These are phyloP conservation scores for Lyophyllum semitale DNA, from an alignment of 768 basidiomycete species.

Conservation along the genomic window DNA sequence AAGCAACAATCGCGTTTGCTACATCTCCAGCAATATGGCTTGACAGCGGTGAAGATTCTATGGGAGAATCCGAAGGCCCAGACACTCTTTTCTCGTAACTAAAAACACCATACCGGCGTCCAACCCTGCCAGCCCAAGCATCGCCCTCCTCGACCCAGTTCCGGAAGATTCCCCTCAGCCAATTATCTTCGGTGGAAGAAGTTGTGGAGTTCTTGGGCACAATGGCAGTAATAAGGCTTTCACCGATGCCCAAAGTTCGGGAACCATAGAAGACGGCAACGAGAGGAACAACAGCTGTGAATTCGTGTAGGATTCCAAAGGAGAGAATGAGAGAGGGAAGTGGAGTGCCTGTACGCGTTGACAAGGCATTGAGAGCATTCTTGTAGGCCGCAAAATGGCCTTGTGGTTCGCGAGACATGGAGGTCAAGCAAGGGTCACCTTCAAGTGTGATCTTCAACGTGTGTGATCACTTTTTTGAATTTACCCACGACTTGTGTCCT, in stretches of 20 bases:
- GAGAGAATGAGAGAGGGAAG: slow-evolving; percentile 76
- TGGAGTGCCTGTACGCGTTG: slow-evolving; percentile 72
- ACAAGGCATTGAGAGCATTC: slow-evolving; percentile 56
- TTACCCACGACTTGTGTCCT: slow-evolving; percentile 14
- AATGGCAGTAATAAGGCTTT: slow-evolving; percentile 53
- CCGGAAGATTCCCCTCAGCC: slow-evolving; percentile 44
- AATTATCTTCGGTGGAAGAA: slow-evolving; percentile 24
- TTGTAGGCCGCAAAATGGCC: slow-evolving; percentile 49
- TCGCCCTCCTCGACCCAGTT: slow-evolving; percentile 82
- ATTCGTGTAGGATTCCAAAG: slow-evolving; percentile 83
- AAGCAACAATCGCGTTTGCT: slow-evolving; percentile 82
- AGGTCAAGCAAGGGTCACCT: neutral
- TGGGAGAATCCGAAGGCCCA: slow-evolving; percentile 25
- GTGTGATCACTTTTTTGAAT: slow-evolving; percentile 4
- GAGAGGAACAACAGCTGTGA: slow-evolving; percentile 79
- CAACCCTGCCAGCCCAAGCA: slow-evolving; percentile 68
- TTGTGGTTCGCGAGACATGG: slow-evolving; percentile 8
- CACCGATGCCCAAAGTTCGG: slow-evolving; percentile 67
- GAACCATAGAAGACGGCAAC: slow-evolving; percentile 74
- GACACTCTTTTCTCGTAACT: slow-evolving; percentile 63
- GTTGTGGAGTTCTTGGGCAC: slow-evolving; percentile 18
- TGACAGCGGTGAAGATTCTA: slow-evolving; percentile 27
- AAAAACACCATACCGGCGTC: slow-evolving; percentile 77
- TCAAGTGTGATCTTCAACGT: neutral
- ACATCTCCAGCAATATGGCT: slow-evolving; percentile 69